Evolutionary conservation across 345 rosid species (phyloP).

Genomic region (Cardamine occulta): DNA sequence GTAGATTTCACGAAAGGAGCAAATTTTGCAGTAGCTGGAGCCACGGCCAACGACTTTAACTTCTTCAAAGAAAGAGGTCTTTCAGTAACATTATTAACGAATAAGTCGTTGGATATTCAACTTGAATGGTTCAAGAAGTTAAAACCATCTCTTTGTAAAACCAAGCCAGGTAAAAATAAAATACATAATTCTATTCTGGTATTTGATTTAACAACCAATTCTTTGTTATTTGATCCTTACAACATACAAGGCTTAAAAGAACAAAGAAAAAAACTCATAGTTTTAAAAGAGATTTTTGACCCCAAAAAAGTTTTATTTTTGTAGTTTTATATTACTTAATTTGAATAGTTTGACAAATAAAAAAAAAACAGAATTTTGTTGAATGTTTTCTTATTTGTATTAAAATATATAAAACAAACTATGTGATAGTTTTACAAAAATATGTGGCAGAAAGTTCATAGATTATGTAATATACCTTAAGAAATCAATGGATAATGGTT

Average conservation of each 20-base stretch:
- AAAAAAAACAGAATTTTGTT: not conserved
- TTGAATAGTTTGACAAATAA: not conserved
- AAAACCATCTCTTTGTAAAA: slow-evolving; percentile 57
- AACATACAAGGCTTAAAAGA: not conserved
- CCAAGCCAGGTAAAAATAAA: slow-evolving; percentile 47
- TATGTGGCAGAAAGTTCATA: not conserved
- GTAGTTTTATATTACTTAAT: not conserved
- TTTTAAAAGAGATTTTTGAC: no score
- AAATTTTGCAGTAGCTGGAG: slow-evolving; percentile 77
- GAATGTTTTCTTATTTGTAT: not conserved
- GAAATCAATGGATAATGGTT: not conserved
- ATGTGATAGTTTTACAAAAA: not conserved
- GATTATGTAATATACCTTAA: not conserved
- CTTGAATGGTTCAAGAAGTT: slow-evolving; percentile 67
- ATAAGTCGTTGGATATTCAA: slow-evolving; percentile 56
- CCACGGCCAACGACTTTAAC: slow-evolving; percentile 58
- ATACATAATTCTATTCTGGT: not conserved
- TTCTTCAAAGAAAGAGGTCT: slow-evolving; percentile 48
- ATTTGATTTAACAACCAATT: not conserved
- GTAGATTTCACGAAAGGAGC: slow-evolving; percentile 40
- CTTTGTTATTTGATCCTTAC: not conserved
- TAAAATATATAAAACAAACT: not conserved
- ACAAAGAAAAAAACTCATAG: no score
- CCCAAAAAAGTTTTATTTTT: no score
- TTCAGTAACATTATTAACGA: slow-evolving; percentile 49